A percentile compares a stretch with the other conserved stretches of the same genome.
These are phyloP conservation scores for Coelastrella sp. DNA, from an alignment of 139 green algal species.

Conservation along the genomic window DNA sequence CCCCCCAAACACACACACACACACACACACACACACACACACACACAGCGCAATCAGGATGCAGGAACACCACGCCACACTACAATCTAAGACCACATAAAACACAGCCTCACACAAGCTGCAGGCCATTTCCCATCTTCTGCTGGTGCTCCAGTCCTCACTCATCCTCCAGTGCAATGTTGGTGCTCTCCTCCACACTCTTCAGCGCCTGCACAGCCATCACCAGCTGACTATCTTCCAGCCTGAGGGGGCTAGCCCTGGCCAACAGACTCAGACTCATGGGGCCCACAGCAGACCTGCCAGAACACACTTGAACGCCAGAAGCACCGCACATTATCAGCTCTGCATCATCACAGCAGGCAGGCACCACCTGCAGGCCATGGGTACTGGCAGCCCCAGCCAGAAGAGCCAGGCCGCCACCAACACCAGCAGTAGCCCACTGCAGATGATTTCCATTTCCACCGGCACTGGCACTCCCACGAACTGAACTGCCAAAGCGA, in stretches of 20 bases:
- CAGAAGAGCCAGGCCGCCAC: background rate
- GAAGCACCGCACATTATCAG: slow-evolving; percentile 1
- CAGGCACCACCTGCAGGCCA: background rate
- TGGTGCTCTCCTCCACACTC: slow-evolving; percentile 37
- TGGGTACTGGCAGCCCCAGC: background rate
- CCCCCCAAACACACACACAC: too few species aligned
- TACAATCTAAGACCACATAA: too few species aligned
- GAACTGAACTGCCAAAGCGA: background rate
- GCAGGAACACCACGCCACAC: too few species aligned
- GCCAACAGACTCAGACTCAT: slow-evolving; percentile 46
- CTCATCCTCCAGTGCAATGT: slow-evolving; percentile 24
- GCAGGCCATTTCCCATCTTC: too few species aligned
- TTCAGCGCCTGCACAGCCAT: slow-evolving; percentile 42
- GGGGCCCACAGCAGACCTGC: background rate
- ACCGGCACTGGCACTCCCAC: background rate
- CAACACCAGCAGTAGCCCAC: slow-evolving; percentile 13
- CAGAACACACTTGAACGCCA: background rate
- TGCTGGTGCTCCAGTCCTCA: too few species aligned
- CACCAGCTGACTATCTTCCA: slow-evolving; percentile 40
- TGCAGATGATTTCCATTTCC: background rate
- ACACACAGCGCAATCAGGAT: too few species aligned
- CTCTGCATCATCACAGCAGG: slow-evolving; percentile 5
- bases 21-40: too few species aligned
- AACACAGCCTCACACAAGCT: background rate
- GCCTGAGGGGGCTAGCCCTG: slow-evolving; percentile 13